A percentile compares a stretch with the other conserved stretches of the same genome.
Evolutionary conservation across 768 basidiomycete genomes (phyloP).

Genomic region (Pleurotus citrinopileatus): DNA sequence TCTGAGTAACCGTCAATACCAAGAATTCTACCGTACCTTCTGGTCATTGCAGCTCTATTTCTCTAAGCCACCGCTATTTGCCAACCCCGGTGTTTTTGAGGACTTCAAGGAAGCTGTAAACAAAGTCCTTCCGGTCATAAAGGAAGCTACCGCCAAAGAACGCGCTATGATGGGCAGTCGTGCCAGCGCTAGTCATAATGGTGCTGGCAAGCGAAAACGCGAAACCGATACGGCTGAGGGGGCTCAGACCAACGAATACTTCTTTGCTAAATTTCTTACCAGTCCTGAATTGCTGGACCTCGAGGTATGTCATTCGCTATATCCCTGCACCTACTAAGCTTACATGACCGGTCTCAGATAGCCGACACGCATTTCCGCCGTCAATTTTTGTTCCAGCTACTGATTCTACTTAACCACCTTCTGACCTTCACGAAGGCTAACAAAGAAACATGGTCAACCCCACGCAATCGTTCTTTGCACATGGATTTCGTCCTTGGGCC

Average conservation of each 20-base stretch:
- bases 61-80: slow-evolving; percentile 75
- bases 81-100: slow-evolving; percentile 48
- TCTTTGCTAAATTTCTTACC: slow-evolving; percentile 92
- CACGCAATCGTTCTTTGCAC: slow-evolving; percentile 75
- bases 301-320: slow-evolving; percentile 51
- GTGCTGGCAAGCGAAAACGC: slow-evolving; percentile 61
- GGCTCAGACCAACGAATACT: slow-evolving; percentile 65
- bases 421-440: slow-evolving; percentile 68
- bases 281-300: slow-evolving; percentile 84
- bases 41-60: slow-evolving; percentile 89
- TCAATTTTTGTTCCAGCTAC: slow-evolving; percentile 83
- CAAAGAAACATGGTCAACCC: slow-evolving; percentile 57
- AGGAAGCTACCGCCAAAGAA: slow-evolving; percentile 86
- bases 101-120: slow-evolving; percentile 70
- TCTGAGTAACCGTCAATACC: too few relatives aligned
- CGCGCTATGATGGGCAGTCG: slow-evolving; percentile 84
- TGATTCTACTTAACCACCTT: slow-evolving; percentile 76
- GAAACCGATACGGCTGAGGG: slow-evolving; percentile 53
- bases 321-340: slow-evolving; percentile 6
- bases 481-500: slow-evolving; percentile 79
- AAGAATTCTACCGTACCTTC: slow-evolving; percentile 84
- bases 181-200: slow-evolving; percentile 29
- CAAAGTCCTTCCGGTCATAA: slow-evolving; percentile 74
- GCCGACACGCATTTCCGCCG: slow-evolving; percentile 92
- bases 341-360: slow-evolving; percentile 49